Evolutionary conservation across 768 basidiomycete species (phyloP).

Genomic region (Cyclocybe cylindracea): DNA sequence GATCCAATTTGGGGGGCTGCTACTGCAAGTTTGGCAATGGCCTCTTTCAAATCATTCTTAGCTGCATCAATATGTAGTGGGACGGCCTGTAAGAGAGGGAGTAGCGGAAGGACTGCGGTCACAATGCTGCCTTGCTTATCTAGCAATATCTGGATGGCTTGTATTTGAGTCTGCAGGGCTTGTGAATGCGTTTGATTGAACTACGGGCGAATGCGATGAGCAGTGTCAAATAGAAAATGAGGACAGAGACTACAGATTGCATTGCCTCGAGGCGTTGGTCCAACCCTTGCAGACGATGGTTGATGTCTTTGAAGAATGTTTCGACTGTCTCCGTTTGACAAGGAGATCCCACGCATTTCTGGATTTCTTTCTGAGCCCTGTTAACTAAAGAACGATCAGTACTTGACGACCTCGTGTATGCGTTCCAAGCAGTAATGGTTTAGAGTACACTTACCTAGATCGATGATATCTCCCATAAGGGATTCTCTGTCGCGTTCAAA

Average conservation of each 20-base stretch:
- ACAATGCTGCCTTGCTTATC: slow-evolving; percentile 62
- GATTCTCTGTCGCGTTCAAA: slow-evolving; percentile 63
- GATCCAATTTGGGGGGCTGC: no score
- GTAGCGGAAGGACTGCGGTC: slow-evolving; percentile 53
- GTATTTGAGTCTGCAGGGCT: slow-evolving; percentile 52
- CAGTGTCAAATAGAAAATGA: neutral
- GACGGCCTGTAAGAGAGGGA: slow-evolving; percentile 61
- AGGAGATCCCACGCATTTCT: slow-evolving; percentile 57
- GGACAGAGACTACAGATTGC: slow-evolving; percentile 40
- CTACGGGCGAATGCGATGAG: slow-evolving; percentile 23
- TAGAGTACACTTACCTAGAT: slow-evolving; percentile 45
- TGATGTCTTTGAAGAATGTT: slow-evolving; percentile 40
- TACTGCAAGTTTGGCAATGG: slow-evolving; percentile 6
- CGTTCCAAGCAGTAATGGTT: neutral
- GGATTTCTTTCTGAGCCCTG: slow-evolving; percentile 61
- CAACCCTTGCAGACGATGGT: slow-evolving; percentile 43
- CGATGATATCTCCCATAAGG: slow-evolving; percentile 54
- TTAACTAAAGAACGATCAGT: slow-evolving; percentile 44
- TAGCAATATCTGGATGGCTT: slow-evolving; percentile 59
- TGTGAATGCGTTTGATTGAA: slow-evolving; percentile 48
- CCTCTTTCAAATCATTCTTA: slow-evolving; percentile 33
- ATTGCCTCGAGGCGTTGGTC: slow-evolving; percentile 59
- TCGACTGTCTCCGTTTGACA: slow-evolving; percentile 47
- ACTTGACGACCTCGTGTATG: slow-evolving; percentile 3
- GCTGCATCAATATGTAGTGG: slow-evolving; percentile 56